Conservation (phyloP, 2,329 filamentous ascomycete species). For the Fusarium nisikadoi region DNA sequence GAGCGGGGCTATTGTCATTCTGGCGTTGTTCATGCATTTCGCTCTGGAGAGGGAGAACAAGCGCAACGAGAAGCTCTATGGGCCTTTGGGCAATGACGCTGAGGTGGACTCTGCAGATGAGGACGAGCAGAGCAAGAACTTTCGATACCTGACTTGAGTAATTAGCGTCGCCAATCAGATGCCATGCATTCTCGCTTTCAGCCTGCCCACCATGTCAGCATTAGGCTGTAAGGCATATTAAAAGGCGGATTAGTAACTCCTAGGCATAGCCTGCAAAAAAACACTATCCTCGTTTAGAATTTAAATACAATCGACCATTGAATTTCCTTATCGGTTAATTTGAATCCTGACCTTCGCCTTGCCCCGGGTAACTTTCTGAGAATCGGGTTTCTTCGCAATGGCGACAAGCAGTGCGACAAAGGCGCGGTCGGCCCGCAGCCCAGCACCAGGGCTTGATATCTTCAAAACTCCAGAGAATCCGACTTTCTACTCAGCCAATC, state of each 20-base stretch:
- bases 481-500: accelerated
- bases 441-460: background rate
- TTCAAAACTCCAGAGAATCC: background rate
- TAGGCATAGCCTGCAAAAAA: too few relatives aligned
- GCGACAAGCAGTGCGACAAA: background rate
- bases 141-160: slow-evolving; percentile 12
- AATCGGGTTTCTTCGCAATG: accelerated
- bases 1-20: slow-evolving; percentile 3
- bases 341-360: too few relatives aligned
- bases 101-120: slow-evolving; percentile 2
- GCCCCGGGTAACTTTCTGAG: background rate
- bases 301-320: too few relatives aligned
- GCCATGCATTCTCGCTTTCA: background rate
- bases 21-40: slow-evolving; percentile 20
- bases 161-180: background rate
- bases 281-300: too few relatives aligned
- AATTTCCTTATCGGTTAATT: too few relatives aligned
- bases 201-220: background rate
- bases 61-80: background rate
- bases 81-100: background rate
- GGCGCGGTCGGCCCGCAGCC: accelerated
- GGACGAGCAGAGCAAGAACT: slow-evolving; percentile 1
- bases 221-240: background rate
- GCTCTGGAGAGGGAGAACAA: slow-evolving; percentile 9
- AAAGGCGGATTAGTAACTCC: background rate